Conservation (phyloP, 2,329 filamentous ascomycete genomes). For the Zasmidium citrigriseum region DNA sequence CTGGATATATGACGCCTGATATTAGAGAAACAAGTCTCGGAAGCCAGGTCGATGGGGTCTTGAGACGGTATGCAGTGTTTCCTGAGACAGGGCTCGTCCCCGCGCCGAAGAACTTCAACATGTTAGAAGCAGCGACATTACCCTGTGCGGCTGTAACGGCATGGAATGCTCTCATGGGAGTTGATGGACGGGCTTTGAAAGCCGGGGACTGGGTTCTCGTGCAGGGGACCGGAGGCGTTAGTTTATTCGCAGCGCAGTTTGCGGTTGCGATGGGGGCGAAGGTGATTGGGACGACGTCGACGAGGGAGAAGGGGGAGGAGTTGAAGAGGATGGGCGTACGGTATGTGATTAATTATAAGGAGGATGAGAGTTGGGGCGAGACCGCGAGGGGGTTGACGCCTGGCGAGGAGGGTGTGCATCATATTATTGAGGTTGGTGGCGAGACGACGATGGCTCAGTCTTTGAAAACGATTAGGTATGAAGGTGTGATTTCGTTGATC, state of each 20-base stretch:
- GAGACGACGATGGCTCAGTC: conserved; percentile 58
- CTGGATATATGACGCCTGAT: conserved; percentile 42
- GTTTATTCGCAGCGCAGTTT: conserved; percentile 64
- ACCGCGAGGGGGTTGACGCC: conserved; percentile 52
- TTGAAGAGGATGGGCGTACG: conserved; percentile 57
- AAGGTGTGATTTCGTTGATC: conserved; percentile 57
- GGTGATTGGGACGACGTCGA: conserved; percentile 61
- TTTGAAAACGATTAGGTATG: conserved; percentile 41
- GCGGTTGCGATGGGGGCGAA: conserved; percentile 56
- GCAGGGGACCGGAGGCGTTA: conserved; percentile 67
- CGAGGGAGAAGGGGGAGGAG: conserved; percentile 49
- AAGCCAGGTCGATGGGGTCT: conserved; percentile 4
- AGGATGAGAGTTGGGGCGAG: conserved; percentile 56
- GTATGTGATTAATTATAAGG: conserved; percentile 60
- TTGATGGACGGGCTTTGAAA: not conserved
- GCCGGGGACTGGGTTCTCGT: not conserved
- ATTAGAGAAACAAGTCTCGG: conserved; percentile 61
- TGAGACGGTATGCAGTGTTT: conserved; percentile 6
- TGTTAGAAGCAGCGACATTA: conserved; percentile 2
- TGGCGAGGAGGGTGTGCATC: conserved; percentile 59
- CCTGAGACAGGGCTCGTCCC: conserved; percentile 4
- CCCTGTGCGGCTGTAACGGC: conserved; percentile 4
- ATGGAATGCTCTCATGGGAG: conserved; percentile 4
- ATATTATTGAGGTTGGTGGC: conserved; percentile 47
- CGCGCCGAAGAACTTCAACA: not conserved